phyloP scores from a whole-genome alignment of 2,329 filamentous ascomycete genomes.

The Trichophyton simii region DNA sequence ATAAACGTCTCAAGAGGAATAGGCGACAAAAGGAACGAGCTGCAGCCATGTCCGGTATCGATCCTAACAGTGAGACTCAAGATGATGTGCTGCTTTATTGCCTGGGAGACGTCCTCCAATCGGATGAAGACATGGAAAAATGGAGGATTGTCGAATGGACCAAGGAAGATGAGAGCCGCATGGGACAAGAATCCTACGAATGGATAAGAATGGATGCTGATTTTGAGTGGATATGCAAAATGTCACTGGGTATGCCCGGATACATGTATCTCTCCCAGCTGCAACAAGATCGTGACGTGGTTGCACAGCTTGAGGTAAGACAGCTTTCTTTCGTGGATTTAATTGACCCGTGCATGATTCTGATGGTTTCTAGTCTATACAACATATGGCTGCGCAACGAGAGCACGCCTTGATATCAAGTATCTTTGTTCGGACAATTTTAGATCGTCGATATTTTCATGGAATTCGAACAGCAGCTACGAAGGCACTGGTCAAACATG shows the following conservation, averaged over 20 bases:
- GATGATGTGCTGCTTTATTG: conserved; percentile 82
- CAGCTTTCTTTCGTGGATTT: background rate
- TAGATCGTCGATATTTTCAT: conserved; percentile 87
- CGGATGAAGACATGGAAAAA: conserved; percentile 63
- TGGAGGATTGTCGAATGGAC: conserved; percentile 88
- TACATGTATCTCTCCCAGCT: conserved; percentile 98
- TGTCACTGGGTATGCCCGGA: conserved; percentile 68
- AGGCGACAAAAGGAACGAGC: conserved; percentile 68
- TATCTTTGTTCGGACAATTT: conserved; percentile 74
- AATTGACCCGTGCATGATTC: conserved; percentile 2
- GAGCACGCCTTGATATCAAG: conserved; percentile 75
- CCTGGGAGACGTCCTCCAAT: conserved; percentile 78
- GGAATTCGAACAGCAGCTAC: conserved; percentile 82
- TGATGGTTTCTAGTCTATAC: conserved; percentile 45
- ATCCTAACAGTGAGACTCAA: conserved; percentile 51
- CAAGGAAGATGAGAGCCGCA: conserved; percentile 71
- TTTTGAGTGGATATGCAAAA: conserved; percentile 91
- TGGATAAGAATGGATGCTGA: conserved; percentile 98
- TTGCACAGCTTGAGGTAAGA: conserved; percentile 58
- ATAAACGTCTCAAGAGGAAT: conserved; percentile 89
- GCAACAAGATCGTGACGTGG: conserved; percentile 91
- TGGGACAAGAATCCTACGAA: conserved; percentile 94
- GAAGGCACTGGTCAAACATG: conserved; percentile 62
- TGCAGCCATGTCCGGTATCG: conserved; percentile 50
- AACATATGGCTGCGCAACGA: conserved; percentile 56